Evolutionary conservation across 2,329 filamentous ascomycete genomes (phyloP).

Genomic region (Scortechinia acanthostroma): DNA sequence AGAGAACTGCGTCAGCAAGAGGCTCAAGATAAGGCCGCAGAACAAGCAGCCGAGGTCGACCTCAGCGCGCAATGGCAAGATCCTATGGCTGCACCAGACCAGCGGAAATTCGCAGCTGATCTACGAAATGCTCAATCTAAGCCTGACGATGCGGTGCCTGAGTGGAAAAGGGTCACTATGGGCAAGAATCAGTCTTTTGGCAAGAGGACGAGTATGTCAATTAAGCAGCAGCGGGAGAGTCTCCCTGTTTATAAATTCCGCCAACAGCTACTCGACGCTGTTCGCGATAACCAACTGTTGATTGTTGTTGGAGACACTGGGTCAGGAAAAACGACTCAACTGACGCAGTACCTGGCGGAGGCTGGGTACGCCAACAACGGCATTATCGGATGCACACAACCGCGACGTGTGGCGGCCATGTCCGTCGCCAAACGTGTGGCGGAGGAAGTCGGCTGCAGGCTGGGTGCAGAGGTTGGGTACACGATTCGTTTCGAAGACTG

Average conservation of each 20-base stretch:
- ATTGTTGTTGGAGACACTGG: slow-evolving; percentile 97
- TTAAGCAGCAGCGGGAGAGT: slow-evolving; percentile 87
- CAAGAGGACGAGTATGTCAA: slow-evolving; percentile 81
- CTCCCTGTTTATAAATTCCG: slow-evolving; percentile 86
- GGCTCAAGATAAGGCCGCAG: slow-evolving; percentile 63
- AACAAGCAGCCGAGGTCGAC: slow-evolving; percentile 75
- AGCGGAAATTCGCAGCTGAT: slow-evolving; percentile 83
- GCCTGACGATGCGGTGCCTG: slow-evolving; percentile 65
- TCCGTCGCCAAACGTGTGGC: slow-evolving; percentile 94
- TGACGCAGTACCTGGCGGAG: slow-evolving; percentile 92
- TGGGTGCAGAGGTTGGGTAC: slow-evolving; percentile 91
- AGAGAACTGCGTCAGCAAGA: slow-evolving; percentile 85
- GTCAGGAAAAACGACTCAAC: slow-evolving; percentile 91
- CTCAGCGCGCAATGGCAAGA: slow-evolving; percentile 91
- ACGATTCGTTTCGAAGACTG: slow-evolving; percentile 96
- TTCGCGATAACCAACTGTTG: slow-evolving; percentile 79
- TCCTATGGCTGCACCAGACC: slow-evolving; percentile 81
- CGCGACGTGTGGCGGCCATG: slow-evolving; percentile 93
- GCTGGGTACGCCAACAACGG: slow-evolving; percentile 80
- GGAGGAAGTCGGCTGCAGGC: slow-evolving; percentile 84
- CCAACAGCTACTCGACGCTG: slow-evolving; percentile 78
- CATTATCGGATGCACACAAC: slow-evolving; percentile 93
- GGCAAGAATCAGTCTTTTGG: slow-evolving; percentile 75
- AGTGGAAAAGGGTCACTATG: slow-evolving; percentile 83
- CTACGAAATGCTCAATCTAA: slow-evolving; percentile 59